phyloP scores from a whole-genome alignment of 257 asterid species.

The Echium plantagineum region DNA sequence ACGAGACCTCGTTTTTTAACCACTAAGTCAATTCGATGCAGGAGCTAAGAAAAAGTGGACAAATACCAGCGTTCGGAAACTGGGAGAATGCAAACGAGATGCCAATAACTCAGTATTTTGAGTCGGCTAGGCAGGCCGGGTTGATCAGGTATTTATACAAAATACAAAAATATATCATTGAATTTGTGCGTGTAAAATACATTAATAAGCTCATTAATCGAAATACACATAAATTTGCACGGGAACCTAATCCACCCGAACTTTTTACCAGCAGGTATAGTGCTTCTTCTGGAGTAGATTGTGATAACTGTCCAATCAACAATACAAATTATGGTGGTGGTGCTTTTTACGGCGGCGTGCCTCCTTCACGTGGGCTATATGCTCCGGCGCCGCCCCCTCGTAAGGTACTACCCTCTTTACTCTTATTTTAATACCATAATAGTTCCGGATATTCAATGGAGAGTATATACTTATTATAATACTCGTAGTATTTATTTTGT shows the following conservation, averaged over 20 bases:
- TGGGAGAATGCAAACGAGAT: constrained; percentile 60
- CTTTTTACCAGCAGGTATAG: too few relatives aligned
- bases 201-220: too few relatives aligned
- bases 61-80: constrained; percentile 67
- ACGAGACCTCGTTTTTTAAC: too few relatives aligned
- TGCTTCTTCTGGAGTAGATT: constrained; percentile 22
- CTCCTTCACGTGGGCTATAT: constrained; percentile 16
- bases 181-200: too few relatives aligned
- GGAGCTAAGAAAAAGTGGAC: constrained; percentile 44
- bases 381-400: constrained; percentile 22
- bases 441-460: too few relatives aligned
- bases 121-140: constrained; percentile 75
- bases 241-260: too few relatives aligned
- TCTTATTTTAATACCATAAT: neutral
- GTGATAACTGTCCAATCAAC: constrained; percentile 3
- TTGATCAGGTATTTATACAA: too few relatives aligned
- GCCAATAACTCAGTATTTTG: constrained; percentile 71
- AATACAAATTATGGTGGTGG: neutral
- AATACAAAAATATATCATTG: too few relatives aligned
- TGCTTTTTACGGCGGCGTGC: constrained; percentile 18
- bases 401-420: constrained; percentile 15
- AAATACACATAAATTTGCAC: too few relatives aligned
- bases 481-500: too few relatives aligned
- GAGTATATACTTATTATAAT: too few relatives aligned
- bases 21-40: neutral